Evolutionary conservation across 2,329 filamentous ascomycete species (phyloP).

Genomic region (Pseudogymnoascus sp.): DNA sequence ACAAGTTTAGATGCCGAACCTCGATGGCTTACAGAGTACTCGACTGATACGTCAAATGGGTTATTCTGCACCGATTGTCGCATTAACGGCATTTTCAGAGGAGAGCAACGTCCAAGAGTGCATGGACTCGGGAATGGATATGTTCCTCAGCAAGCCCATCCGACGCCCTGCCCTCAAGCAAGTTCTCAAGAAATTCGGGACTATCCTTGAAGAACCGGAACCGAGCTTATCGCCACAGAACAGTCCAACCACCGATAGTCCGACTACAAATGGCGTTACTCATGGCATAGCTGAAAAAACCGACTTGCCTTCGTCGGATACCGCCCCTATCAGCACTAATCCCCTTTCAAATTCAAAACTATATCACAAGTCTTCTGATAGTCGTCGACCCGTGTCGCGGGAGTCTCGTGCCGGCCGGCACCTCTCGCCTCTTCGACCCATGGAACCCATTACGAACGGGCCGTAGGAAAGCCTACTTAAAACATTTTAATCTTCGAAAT

Average conservation of each 20-base stretch:
- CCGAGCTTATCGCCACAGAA: constrained; percentile 10
- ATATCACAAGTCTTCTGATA: not conserved
- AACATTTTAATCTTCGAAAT: not conserved
- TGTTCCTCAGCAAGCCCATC: constrained; percentile 72
- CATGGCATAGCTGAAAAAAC: not conserved
- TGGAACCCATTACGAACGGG: not conserved
- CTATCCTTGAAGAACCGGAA: constrained; percentile 60
- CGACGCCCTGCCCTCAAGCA: constrained; percentile 77
- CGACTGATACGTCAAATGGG: constrained; percentile 77
- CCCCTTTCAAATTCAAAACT: not conserved
- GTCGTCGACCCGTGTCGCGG: not conserved
- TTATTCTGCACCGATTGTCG: constrained; percentile 81
- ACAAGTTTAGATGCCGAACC: constrained; percentile 68
- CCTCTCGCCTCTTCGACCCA: not conserved
- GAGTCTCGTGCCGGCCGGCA: not conserved
- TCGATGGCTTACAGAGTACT: constrained; percentile 82
- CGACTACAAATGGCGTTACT: not conserved
- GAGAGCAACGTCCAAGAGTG: constrained; percentile 82
- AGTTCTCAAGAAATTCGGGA: constrained; percentile 74
- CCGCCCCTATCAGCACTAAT: not conserved
- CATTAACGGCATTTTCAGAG: constrained; percentile 81
- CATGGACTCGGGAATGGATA: constrained; percentile 85
- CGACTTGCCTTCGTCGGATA: not conserved
- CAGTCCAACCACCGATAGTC: not conserved
- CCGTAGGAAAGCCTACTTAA: not conserved